Evolutionary conservation across 495 filamentous ascomycete species (phyloP).

Genomic region (Astrothelium subdiscretum): DNA sequence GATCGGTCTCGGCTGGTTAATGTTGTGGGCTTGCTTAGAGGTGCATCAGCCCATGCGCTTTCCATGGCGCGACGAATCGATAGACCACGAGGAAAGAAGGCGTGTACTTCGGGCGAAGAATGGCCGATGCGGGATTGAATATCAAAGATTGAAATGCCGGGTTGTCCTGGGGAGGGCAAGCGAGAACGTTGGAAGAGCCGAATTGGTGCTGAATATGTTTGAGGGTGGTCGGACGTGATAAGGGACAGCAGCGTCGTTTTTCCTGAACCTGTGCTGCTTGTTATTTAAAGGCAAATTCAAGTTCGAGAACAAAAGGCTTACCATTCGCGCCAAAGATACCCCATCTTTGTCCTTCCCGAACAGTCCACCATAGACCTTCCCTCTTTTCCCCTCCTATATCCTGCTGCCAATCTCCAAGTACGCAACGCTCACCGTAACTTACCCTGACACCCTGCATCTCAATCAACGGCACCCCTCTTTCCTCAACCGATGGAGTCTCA

Average conservation of each 20-base stretch:
- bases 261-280: slow-evolving; percentile 41
- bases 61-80: slow-evolving; percentile 65
- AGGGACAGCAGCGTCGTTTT: slow-evolving; percentile 91
- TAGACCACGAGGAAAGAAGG: slow-evolving; percentile 75
- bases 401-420: slow-evolving; percentile 70
- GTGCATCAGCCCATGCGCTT: slow-evolving; percentile 83
- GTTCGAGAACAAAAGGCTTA: slow-evolving; percentile 1
- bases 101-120: slow-evolving; percentile 85
- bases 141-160: slow-evolving; percentile 80
- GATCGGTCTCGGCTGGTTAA: slow-evolving; percentile 42
- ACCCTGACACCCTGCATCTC: slow-evolving; percentile 78
- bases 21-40: slow-evolving; percentile 50
- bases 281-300: not conserved
- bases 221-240: slow-evolving; percentile 90
- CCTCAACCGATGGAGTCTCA: not conserved
- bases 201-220: slow-evolving; percentile 81
- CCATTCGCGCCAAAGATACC: slow-evolving; percentile 86
- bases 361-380: slow-evolving; percentile 67
- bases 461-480: slow-evolving; percentile 52
- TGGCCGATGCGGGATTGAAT: slow-evolving; percentile 84
- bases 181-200: slow-evolving; percentile 72
- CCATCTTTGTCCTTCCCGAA: slow-evolving; percentile 77
- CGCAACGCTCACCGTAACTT: slow-evolving; percentile 62
- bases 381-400: slow-evolving; percentile 33
- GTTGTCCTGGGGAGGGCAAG: slow-evolving; percentile 57